Base-by-base conservation (phyloP, 768 basidiomycete species). In the Lentinula guzmanii region DNA sequence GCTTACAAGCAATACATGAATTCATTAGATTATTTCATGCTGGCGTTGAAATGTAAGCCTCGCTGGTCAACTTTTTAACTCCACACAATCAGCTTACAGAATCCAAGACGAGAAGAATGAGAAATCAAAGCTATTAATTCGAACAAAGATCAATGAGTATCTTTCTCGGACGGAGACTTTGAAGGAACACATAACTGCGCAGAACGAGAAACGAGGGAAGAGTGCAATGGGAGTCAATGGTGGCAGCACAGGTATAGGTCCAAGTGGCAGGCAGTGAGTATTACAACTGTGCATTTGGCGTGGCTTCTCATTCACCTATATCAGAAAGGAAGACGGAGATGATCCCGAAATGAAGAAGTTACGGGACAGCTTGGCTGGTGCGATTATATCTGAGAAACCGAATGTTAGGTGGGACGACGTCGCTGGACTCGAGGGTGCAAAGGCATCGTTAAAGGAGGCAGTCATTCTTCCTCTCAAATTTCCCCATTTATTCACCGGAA, bases 381-480 rank as follows among this genome's bases (percentile, higher is more conserved):
- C 95, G 16, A 98, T 99, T 67, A 70, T 99, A 5, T 81, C 89
- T 0, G 97, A 98, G 74, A 96, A 87, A 66, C 97, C 97, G 7
- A 93, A 99, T 72, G 89, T 98, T 43, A 89, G 88, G 67, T 99
- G 97, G 97, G 95, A 98, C 69, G 97, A 99, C 72, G 96, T 99
- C 52, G 97, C 97, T 15, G 97, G 97, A 52, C 82, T 99, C 9
- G 95, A 96, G 69, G 86, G 84, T 31, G 97, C 96, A 48, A 99
- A 98, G 74, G 95, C 95, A 45, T 85, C 96, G 4, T 76, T 99
- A 69, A 98, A 98, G 71, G 97, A 98, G 72, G 96, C 97, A 41
- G 97, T 98, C 71, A 97, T 98, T 70, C 80, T 99, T n/a, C 97
- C 97, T 4, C 98, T 98, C 82, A 98, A 98, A 73, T 98, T 98